Percentiles rank a stretch among this genome's conserved stretches.
Conservation (phyloP, 495 filamentous ascomycete species). For the Corynascus novoguineensis region DNA sequence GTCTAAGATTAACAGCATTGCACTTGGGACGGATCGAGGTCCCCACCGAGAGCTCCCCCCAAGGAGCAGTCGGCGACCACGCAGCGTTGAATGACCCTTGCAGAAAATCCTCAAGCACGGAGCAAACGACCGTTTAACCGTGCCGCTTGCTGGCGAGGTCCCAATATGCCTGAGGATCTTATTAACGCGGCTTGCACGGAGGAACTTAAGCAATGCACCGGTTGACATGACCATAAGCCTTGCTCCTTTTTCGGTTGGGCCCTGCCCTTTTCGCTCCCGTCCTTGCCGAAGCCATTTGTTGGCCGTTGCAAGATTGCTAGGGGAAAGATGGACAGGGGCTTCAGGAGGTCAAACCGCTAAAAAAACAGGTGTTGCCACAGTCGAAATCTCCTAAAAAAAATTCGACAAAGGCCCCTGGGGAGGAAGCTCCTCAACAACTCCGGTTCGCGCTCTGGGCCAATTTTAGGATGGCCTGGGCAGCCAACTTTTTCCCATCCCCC, state of each 20-base stretch:
- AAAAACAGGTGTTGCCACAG: background rate
- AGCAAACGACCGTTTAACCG: constrained; percentile 13
- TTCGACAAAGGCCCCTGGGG: background rate
- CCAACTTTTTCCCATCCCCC: constrained; percentile 37
- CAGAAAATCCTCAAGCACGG: background rate
- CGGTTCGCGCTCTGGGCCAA: constrained; percentile 19
- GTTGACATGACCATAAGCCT: constrained; percentile 1
- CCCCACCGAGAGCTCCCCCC: background rate
- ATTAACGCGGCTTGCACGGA: constrained; percentile 2
- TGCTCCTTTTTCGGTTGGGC: background rate
- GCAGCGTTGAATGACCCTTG: background rate
- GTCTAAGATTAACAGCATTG: constrained; percentile 21
- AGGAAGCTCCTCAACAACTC: constrained; percentile 7
- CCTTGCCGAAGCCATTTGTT: background rate
- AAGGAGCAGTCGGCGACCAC: constrained; percentile 1
- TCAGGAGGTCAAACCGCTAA: constrained; percentile 4
- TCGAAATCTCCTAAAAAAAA: background rate
- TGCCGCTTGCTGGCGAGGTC: constrained; percentile 10
- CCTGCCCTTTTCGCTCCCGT: background rate
- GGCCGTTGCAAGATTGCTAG: constrained; percentile 12
- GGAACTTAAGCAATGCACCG: background rate
- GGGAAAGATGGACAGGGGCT: constrained; percentile 16
- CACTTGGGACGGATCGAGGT: constrained; percentile 14
- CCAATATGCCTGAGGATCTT: background rate
- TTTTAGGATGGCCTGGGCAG: constrained; percentile 31